Evolutionary conservation across 169 alveolate genomes (phyloP).

Genomic region (Plasmodium blacklocki): DNA sequence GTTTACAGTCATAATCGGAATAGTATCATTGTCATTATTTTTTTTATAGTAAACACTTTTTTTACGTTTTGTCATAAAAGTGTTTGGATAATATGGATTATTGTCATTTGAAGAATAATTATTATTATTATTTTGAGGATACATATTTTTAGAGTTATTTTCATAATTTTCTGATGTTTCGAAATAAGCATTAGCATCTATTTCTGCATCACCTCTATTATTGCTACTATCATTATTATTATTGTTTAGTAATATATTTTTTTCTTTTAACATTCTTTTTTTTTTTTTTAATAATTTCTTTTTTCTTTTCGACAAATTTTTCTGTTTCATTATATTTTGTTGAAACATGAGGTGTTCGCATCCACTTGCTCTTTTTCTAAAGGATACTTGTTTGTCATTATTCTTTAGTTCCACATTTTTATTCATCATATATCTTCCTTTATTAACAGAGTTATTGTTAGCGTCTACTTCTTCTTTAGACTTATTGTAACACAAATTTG

Average conservation of each 20-base stretch:
- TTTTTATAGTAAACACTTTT: conserved; percentile 33
- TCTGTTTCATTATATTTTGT: conserved; percentile 64
- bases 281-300: conserved; percentile 41
- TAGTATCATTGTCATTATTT: conserved; percentile 48
- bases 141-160: conserved; percentile 8
- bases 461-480: conserved; percentile 45
- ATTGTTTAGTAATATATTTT: conserved; percentile 3
- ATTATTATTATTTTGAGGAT: conserved; percentile 5
- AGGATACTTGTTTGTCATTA: conserved; percentile 49
- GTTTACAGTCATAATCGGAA: conserved; percentile 73
- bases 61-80: conserved; percentile 44
- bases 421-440: conserved; percentile 14
- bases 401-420: conserved; percentile 23
- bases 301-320: conserved; percentile 46
- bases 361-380: conserved; percentile 77
- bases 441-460: background rate
- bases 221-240: conserved; percentile 1
- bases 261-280: conserved; percentile 50
- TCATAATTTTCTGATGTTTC: conserved; percentile 6
- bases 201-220: background rate
- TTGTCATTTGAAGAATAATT: conserved; percentile 21
- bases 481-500: conserved; percentile 70
- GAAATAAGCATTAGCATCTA: background rate
- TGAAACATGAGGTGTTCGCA: conserved; percentile 76
- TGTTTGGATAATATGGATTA: conserved; percentile 39